Evolutionary conservation across 2,329 filamentous ascomycete genomes (phyloP).

Genomic region (Colletotrichum echinochloae): DNA sequence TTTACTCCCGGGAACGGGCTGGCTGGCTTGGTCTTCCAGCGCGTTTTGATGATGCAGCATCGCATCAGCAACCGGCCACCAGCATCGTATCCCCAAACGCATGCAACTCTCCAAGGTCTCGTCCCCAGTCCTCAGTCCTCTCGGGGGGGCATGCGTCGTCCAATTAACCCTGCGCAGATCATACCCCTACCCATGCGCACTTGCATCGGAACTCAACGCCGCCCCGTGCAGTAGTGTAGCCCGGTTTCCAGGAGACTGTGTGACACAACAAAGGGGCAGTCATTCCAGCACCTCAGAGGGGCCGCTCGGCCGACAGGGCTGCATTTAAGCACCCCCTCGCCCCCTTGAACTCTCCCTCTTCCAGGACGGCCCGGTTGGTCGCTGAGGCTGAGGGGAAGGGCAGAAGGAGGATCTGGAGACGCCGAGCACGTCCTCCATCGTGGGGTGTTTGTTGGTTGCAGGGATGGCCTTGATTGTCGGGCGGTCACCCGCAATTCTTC

Average conservation of each 20-base stretch:
- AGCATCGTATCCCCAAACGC: not conserved
- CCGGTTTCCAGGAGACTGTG: constrained; percentile 25
- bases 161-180: constrained; percentile 31
- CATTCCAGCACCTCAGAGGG: constrained; percentile 10
- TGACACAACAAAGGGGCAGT: not conserved
- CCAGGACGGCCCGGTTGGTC: not conserved
- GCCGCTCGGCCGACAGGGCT: not conserved
- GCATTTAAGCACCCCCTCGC: no score
- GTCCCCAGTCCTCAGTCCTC: not conserved
- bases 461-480: constrained; percentile 9
- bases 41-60: not conserved
- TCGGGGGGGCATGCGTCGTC: not conserved
- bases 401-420: not conserved
- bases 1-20: not conserved
- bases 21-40: not conserved
- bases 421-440: constrained; percentile 27
- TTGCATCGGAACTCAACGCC: constrained; percentile 20
- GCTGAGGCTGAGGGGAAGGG: not conserved
- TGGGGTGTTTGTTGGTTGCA: constrained; percentile 26
- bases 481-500: not conserved
- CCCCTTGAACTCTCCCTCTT: not conserved
- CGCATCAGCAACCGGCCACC: constrained; percentile 8
- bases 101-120: not conserved
- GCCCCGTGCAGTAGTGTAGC: constrained; percentile 17
- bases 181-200: constrained; percentile 16